Evolutionary conservation across 169 alveolate genomes (phyloP).

Genomic region (Ophryocystis elektroscirrha): DNA sequence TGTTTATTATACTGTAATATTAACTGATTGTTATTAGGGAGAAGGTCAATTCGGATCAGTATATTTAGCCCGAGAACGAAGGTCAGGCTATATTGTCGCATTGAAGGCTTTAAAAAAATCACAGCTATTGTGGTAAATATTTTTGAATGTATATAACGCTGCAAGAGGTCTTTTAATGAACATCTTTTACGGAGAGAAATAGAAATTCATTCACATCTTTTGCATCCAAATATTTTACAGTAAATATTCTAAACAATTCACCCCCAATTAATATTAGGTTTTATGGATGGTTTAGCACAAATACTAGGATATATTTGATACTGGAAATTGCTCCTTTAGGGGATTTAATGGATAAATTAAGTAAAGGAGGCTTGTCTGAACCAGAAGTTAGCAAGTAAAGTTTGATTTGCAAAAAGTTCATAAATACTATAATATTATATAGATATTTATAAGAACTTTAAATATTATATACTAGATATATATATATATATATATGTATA

Average conservation of each 20-base stretch:
- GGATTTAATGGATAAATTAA: slow-evolving; percentile 36
- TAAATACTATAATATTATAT: too few relatives aligned
- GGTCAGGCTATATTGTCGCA: slow-evolving; percentile 48
- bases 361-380: slow-evolving; percentile 32
- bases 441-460: too few relatives aligned
- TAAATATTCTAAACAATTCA: slow-evolving; percentile 44
- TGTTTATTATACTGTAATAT: too few relatives aligned
- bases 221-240: slow-evolving; percentile 52
- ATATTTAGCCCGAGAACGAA: slow-evolving; percentile 48
- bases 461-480: too few relatives aligned
- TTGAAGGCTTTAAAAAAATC: slow-evolving; percentile 47
- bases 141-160: too few relatives aligned
- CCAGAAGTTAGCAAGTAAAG: slow-evolving; percentile 35
- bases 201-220: slow-evolving; percentile 51
- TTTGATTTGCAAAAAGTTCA: too few relatives aligned
- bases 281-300: slow-evolving; percentile 59
- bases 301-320: slow-evolving; percentile 51
- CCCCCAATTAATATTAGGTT: slow-evolving; percentile 46
- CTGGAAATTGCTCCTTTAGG: slow-evolving; percentile 65
- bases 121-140: slow-evolving; percentile 33
- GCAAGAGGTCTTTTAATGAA: slow-evolving; percentile 38
- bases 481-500: too few relatives aligned
- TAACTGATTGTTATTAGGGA: too few relatives aligned
- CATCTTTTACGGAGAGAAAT: slow-evolving; percentile 52
- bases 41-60: slow-evolving; percentile 60